Evolutionary conservation across 495 filamentous ascomycete species (phyloP), one percentile per base, ranked within the genome.

Genomic region (Tuber calosporum): DNA sequence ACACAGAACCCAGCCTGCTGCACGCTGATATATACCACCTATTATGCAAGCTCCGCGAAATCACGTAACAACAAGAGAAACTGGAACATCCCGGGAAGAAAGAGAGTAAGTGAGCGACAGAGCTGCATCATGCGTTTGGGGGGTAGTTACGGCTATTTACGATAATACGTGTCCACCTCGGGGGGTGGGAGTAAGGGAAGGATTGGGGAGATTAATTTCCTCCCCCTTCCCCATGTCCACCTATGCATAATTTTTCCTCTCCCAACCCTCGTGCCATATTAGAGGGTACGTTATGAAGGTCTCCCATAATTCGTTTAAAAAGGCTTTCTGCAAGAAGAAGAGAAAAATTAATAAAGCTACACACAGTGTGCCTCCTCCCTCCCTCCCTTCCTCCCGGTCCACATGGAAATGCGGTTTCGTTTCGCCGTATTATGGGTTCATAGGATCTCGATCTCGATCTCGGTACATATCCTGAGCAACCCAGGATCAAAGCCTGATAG

Each of bases 141-240:
- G 53, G 53, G 53, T 62, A 62, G 53, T 62, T 26, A 62, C 53
- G 53, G 53, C 53, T 62, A 62, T 62, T 62, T 62, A 62, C 53
- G 26, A 62, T 62, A 62, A 62, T 62, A 62, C 53, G 53, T 62
- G 53, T 62, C 26, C 26, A 62, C 53, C 1, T 17, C 34, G 53
- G 53, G 26, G 53, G 48, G 48, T 13, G n/a, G n/a, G 26, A 34
- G 53, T 2, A 34, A 34, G 26, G 26, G 26, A 62, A 26, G 53
- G 53, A 34, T 62, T 62, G 53, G 53, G 53, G 53, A 30, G 53
- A 62, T 62, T 62, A 62, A 62, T 34, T 62, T 34, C 34, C 26
- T 62, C 53, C 53, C 48, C 26, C 53, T 62, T 30, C 53, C 53
- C 26, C 53, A 62, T 62, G 53, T 62, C 53, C 53, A 15, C 53